Percentiles rank a stretch among this genome's conserved stretches.
Conservation (phyloP, 495 filamentous ascomycete species). For the Cercophora scortea region DNA sequence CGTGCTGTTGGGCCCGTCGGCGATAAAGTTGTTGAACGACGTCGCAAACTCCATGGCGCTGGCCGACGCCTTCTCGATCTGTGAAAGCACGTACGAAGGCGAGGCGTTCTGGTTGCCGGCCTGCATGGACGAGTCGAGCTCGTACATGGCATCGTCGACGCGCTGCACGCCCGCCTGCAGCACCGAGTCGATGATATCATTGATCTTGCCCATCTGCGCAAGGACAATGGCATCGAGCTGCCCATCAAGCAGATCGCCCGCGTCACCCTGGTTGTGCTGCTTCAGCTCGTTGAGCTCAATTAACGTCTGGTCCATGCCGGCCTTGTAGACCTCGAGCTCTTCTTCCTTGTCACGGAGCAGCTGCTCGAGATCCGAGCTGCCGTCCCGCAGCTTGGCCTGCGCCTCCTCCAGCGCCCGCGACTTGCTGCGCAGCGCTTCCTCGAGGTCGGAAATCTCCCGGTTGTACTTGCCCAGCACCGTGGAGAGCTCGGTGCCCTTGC, state of each 20-base stretch:
- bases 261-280: constrained; percentile 56
- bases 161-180: constrained; percentile 88
- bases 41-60: constrained; percentile 95
- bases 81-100: constrained; percentile 89
- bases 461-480: constrained; percentile 93
- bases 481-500: constrained; percentile 89
- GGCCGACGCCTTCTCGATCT: constrained; percentile 93
- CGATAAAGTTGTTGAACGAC: constrained; percentile 95
- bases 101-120: constrained; percentile 97
- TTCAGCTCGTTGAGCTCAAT: constrained; percentile 82
- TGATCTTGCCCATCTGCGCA: constrained; percentile 81
- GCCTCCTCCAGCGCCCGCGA: constrained; percentile 80
- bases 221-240: constrained; percentile 85
- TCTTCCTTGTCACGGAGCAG: constrained; percentile 88
- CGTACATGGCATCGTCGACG: constrained; percentile 94
- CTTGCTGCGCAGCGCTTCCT: constrained; percentile 87
- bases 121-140: constrained; percentile 95
- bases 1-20: constrained; percentile 87
- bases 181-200: constrained; percentile 96
- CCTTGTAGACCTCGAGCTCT: constrained; percentile 93
- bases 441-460: constrained; percentile 90
- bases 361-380: constrained; percentile 75
- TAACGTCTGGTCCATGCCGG: constrained; percentile 91
- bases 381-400: constrained; percentile 65
- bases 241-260: constrained; percentile 75